Evolutionary conservation across 2,329 filamentous ascomycete genomes (phyloP), one percentile per base, ranked within the genome.

Genomic region (Colletotrichum salicis): DNA sequence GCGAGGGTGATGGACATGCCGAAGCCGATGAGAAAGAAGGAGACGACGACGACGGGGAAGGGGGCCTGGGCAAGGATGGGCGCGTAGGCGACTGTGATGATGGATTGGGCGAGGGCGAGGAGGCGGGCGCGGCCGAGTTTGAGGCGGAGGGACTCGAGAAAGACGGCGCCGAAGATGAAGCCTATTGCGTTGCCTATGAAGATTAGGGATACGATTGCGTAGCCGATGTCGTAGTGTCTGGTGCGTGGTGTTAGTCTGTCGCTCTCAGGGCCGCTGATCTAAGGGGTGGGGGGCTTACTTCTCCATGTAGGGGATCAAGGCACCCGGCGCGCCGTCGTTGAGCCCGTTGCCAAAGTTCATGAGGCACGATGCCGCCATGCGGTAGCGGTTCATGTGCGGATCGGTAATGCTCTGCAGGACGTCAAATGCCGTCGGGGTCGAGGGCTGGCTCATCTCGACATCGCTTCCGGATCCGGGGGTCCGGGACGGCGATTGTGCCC

Each of bases 301-400:
- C 79, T 96, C 93, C 80, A 97, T 93, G 77, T 94, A 94, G 0
- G 94, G 94, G 75, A 97, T 93, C 69, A 96, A 78, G 12, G 94
- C 93, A 77, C 94, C 94, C 1, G 93, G 90, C 0, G 92, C 91
- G 54, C 90, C 89, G 80, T 97, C 94, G 75, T 90, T 93, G 70
- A 96, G 82, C 0, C 93, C 94, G 76, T 92, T 91, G 2, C 87
- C 86, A 72, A 96, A 87, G 70, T 89, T 92, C 72, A 91, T 87
- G 55, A 93, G 77, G 74, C 92, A 94, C 15, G 88, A 86, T 12
- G 89, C 86, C 11, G 91, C 78, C 31, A 95, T 84, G 41, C 93
- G 86, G 82, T 88, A 95, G 72, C 89, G 90, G 79, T 94, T 95
- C 87, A 90, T 93, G 12, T 86, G 85, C 12, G 89, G 88, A 22